A percentile compares a stretch with the other conserved stretches of the same genome.
Conservation (phyloP, 2,329 filamentous ascomycete species). For the Aspergillus jensenii region DNA sequence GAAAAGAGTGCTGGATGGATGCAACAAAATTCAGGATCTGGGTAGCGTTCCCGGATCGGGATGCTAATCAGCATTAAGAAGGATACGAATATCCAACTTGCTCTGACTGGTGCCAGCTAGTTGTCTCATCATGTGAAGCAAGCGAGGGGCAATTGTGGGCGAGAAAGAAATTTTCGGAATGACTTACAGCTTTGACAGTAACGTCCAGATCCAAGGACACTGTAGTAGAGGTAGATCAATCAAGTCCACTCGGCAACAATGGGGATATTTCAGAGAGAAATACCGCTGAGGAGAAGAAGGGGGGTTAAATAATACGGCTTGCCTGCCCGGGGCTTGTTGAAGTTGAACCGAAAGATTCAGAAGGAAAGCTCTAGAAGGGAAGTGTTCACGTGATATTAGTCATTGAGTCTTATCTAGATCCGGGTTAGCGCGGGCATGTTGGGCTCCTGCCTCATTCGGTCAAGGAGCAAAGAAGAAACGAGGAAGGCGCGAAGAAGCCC, state of each 20-base stretch:
- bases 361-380: slow-evolving; percentile 43
- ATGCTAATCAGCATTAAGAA: slow-evolving; percentile 61
- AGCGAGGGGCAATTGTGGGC: slow-evolving; percentile 9
- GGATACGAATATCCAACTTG: slow-evolving; percentile 57
- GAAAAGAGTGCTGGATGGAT: background rate
- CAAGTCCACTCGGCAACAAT: slow-evolving; percentile 13
- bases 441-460: background rate
- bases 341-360: slow-evolving; percentile 21
- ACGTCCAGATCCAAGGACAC: slow-evolving; percentile 11
- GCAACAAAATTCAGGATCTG: slow-evolving; percentile 30
- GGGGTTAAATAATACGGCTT: slow-evolving; percentile 17
- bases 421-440: background rate
- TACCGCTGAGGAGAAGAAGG: slow-evolving; percentile 14
- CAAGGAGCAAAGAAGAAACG: background rate
- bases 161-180: background rate
- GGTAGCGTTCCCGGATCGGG: slow-evolving; percentile 48
- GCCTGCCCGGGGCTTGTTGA: slow-evolving; percentile 1
- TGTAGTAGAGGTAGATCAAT: slow-evolving; percentile 24
- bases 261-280: slow-evolving; percentile 12
- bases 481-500: too few species aligned
- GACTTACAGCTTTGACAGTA: slow-evolving; percentile 23
- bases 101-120: slow-evolving; percentile 68
- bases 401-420: background rate
- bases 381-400: slow-evolving; percentile 3
- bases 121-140: slow-evolving; percentile 54